phyloP scores from a whole-genome alignment of 495 filamentous ascomycete species.

The Penicillium parvum region DNA sequence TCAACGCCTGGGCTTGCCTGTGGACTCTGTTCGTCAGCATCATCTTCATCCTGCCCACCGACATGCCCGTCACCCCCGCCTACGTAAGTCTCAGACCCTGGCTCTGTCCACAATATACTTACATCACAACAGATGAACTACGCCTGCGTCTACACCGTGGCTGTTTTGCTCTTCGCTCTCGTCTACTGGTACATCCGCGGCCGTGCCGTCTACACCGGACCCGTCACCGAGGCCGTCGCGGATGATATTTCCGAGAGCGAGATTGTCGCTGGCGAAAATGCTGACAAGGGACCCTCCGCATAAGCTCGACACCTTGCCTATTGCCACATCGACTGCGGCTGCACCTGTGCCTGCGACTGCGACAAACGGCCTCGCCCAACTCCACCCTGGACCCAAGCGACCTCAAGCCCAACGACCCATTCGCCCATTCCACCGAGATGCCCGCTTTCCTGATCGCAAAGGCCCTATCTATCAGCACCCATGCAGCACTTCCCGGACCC shows the following conservation, averaged over 20 bases:
- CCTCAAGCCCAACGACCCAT: neutral
- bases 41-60: constrained; percentile 58
- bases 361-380: neutral
- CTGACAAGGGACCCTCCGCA: constrained; percentile 8
- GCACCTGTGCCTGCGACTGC: neutral
- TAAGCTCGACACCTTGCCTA: neutral
- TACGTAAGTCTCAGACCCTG: constrained; percentile 23
- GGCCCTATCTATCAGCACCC: too few relatives aligned
- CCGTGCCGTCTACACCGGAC: constrained; percentile 16
- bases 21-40: constrained; percentile 60
- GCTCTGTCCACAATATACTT: neutral
- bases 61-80: constrained; percentile 45
- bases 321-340: too few relatives aligned
- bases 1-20: constrained; percentile 51
- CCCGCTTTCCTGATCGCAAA: too few relatives aligned
- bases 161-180: constrained; percentile 9
- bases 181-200: constrained; percentile 19
- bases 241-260: constrained; percentile 13
- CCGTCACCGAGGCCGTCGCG: constrained; percentile 16
- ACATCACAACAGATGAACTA: constrained; percentile 39
- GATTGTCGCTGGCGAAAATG: constrained; percentile 4
- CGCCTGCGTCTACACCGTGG: constrained; percentile 16
- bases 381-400: neutral
- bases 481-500: too few relatives aligned
- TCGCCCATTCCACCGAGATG: neutral